These are phyloP conservation scores for Mallotus nudiflorus DNA, from an alignment of 345 rosid genomes.

Conservation along the genomic window DNA sequence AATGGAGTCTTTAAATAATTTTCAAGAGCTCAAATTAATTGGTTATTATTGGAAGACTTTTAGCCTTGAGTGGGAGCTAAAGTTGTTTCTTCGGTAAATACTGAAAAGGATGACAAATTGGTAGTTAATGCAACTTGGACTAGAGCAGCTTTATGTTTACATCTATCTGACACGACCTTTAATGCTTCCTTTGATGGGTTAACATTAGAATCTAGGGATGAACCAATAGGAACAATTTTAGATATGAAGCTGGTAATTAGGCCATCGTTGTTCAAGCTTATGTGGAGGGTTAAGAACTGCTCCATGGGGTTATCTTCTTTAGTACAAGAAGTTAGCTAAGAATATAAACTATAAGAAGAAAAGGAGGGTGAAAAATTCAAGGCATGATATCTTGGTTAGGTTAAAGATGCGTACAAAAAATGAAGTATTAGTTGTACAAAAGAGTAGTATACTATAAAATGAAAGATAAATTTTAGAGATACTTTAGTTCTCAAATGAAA, in stretches of 20 bases:
- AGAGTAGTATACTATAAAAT: too few relatives aligned
- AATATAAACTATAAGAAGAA: slow-evolving; percentile 57
- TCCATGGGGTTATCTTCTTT: slow-evolving; percentile 93
- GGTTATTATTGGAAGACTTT: slow-evolving; percentile 38
- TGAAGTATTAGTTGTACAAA: neutral
- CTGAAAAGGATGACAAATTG: slow-evolving; percentile 71
- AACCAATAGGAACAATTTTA: slow-evolving; percentile 39
- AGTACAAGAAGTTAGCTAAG: slow-evolving; percentile 66
- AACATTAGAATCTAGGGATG: slow-evolving; percentile 58
- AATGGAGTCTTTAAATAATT: slow-evolving; percentile 43
- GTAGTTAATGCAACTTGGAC: slow-evolving; percentile 88
- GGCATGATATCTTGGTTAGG: neutral
- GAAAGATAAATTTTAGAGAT: neutral
- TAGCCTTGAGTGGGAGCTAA: slow-evolving; percentile 35
- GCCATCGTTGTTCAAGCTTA: slow-evolving; percentile 53
- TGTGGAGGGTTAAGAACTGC: slow-evolving; percentile 75
- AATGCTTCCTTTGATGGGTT: slow-evolving; percentile 64
- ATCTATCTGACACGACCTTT: slow-evolving; percentile 56
- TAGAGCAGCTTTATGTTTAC: slow-evolving; percentile 72
- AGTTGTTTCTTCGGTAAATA: slow-evolving; percentile 52
- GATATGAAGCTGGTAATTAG: slow-evolving; percentile 59
- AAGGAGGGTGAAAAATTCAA: slow-evolving; percentile 9
- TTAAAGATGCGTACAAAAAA: neutral
- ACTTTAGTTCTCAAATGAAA: slow-evolving; percentile 1
- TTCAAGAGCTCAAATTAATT: slow-evolving; percentile 58